These are phyloP conservation scores for Amyloporia xantha DNA, from an alignment of 768 basidiomycete species.

Conservation along the genomic window DNA sequence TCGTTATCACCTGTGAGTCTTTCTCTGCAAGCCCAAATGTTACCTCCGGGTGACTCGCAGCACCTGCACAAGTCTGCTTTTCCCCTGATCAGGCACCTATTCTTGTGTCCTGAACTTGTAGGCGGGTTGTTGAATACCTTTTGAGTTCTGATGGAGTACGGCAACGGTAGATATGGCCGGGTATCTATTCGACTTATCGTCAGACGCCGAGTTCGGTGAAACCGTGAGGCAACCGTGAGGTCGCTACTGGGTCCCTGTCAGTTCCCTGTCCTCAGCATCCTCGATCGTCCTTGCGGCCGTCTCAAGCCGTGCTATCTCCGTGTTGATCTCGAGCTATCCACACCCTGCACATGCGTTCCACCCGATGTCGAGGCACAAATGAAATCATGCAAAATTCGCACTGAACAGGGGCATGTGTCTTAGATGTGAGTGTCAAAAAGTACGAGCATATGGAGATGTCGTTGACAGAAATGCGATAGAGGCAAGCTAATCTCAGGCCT, in stretches of 20 bases:
- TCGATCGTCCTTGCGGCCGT: neutral
- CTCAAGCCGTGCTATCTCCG: neutral
- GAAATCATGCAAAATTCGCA: neutral
- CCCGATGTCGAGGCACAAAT: neutral
- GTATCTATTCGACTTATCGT: neutral
- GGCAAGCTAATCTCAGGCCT: too few species aligned
- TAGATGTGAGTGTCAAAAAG: neutral
- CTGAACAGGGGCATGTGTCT: neutral
- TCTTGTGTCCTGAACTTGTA: too few species aligned
- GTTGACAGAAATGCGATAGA: neutral
- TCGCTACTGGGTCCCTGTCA: neutral
- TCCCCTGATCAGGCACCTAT: too few species aligned
- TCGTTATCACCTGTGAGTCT: too few species aligned
- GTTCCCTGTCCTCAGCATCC: neutral
- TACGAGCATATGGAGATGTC: neutral
- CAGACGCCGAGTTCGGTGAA: neutral
- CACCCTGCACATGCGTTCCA: neutral
- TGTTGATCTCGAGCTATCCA: neutral
- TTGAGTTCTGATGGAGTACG: too few species aligned
- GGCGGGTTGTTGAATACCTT: neutral
- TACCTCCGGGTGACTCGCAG: too few species aligned
- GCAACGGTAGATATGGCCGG: neutral
- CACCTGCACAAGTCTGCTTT: too few species aligned
- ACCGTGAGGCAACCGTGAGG: neutral
- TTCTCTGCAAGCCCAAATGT: too few species aligned